Percentiles rank a stretch among this genome's conserved stretches.
These are phyloP conservation scores for Wallacemonas sp. DNA, from an alignment of 208 protist species.

Conservation along the genomic window DNA sequence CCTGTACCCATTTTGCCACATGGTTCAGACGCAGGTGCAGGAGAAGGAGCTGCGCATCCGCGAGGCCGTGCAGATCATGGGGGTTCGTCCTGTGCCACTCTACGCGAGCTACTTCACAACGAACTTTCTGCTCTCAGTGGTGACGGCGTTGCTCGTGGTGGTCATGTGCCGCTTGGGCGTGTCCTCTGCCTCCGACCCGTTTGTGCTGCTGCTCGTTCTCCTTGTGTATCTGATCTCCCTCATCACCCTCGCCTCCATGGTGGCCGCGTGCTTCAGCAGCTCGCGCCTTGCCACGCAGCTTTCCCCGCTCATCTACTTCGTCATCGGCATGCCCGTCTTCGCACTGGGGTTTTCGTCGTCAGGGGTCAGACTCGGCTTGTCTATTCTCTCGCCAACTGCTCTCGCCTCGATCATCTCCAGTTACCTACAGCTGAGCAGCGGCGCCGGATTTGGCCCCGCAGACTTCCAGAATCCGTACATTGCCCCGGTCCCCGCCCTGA, in stretches of 20 bases:
- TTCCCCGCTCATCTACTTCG: constrained; percentile 50
- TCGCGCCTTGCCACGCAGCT: constrained; percentile 40
- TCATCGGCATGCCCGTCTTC: constrained; percentile 41
- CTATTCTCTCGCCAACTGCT: constrained; percentile 52
- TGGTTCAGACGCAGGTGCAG: constrained; percentile 40
- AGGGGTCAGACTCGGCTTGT: constrained; percentile 25
- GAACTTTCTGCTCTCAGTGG: constrained; percentile 27
- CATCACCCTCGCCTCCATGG: constrained; percentile 34
- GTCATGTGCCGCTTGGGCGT: constrained; percentile 27
- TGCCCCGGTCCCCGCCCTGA: constrained; percentile 23
- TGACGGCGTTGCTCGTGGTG: constrained; percentile 29
- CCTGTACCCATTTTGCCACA: constrained; percentile 53
- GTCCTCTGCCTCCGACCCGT: constrained; percentile 21
- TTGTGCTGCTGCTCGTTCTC: constrained; percentile 35
- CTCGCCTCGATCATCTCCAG: constrained; percentile 33
- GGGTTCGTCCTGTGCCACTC: constrained; percentile 27
- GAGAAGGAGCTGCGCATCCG: constrained; percentile 64
- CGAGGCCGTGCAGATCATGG: constrained; percentile 68
- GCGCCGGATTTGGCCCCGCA: constrained; percentile 29
- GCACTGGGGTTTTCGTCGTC: constrained; percentile 23
- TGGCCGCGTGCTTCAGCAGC: constrained; percentile 56
- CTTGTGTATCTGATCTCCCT: constrained; percentile 40
- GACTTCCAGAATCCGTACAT: constrained; percentile 31
- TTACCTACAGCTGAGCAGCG: constrained; percentile 34
- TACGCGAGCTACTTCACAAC: constrained; percentile 38